Conservation (phyloP, 768 basidiomycete species). For the Calvatia gigantea region DNA sequence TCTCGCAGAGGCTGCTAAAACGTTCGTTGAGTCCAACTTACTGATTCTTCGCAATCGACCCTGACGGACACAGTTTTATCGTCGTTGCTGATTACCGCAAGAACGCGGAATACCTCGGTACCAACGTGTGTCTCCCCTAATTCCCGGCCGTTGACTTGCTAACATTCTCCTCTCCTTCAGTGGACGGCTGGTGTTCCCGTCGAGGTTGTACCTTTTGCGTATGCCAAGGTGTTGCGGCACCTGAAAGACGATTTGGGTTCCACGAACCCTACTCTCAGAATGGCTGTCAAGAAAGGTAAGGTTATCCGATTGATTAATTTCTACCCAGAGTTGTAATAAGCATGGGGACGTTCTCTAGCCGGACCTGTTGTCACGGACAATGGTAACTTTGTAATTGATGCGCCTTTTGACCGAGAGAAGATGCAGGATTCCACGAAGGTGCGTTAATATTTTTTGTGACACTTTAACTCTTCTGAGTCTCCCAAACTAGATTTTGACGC, state of each 20-base stretch:
- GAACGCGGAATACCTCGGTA: conserved; percentile 78
- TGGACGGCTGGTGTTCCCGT: conserved; percentile 89
- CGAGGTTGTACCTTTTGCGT: conserved; percentile 96
- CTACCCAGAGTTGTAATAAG: neutral
- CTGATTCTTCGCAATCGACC: conserved; percentile 2
- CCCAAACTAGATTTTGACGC: conserved; percentile 58
- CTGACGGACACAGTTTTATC: conserved; percentile 55
- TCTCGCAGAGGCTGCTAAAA: conserved; percentile 90
- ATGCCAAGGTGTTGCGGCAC: conserved; percentile 79
- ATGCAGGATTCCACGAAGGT: conserved; percentile 70
- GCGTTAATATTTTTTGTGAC: conserved; percentile 11
- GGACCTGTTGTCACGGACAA: conserved; percentile 98
- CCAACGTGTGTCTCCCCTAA: conserved; percentile 54
- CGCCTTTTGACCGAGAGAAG: conserved; percentile 72
- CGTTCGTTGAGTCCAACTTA: conserved; percentile 39
- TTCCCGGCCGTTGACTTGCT: neutral
- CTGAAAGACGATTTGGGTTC: conserved; percentile 59
- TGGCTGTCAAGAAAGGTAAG: conserved; percentile 80
- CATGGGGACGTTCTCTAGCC: conserved; percentile 41
- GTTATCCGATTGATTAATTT: neutral
- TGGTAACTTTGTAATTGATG: conserved; percentile 97
- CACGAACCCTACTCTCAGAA: conserved; percentile 74
- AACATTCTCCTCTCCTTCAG: conserved; percentile 32
- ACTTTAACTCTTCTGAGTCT: neutral
- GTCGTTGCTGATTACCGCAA: conserved; percentile 96